Conservation (phyloP, 2,329 filamentous ascomycete genomes). For the Diaporthe eres region DNA sequence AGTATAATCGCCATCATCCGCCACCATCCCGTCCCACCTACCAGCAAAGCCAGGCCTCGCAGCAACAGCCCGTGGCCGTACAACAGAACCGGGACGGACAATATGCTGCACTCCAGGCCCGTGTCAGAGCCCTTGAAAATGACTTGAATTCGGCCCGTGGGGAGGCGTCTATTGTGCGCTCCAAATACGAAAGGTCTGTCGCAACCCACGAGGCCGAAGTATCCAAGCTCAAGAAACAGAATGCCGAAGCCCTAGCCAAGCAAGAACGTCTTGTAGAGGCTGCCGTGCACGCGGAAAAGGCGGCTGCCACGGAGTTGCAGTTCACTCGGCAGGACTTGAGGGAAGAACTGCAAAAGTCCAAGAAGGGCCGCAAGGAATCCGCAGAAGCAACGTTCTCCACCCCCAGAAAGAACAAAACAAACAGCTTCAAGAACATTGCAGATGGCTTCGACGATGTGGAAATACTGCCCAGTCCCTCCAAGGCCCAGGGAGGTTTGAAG, state of each 20-base stretch:
- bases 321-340: slow-evolving; percentile 81
- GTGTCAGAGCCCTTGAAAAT: slow-evolving; percentile 66
- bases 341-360: slow-evolving; percentile 67
- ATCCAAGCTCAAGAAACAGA: slow-evolving; percentile 71
- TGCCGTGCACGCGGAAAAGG: slow-evolving; percentile 75
- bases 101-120: slow-evolving; percentile 64
- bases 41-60: slow-evolving; percentile 49
- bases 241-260: slow-evolving; percentile 74
- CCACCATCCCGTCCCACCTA: slow-evolving; percentile 48
- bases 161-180: slow-evolving; percentile 81
- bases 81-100: slow-evolving; percentile 53
- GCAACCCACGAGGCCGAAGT: slow-evolving; percentile 76
- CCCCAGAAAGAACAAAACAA: slow-evolving; percentile 70
- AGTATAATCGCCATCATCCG: slow-evolving; percentile 46
- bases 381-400: slow-evolving; percentile 62
- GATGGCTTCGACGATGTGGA: slow-evolving; percentile 84
- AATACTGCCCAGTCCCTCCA: slow-evolving; percentile 67
- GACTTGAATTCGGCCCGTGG: slow-evolving; percentile 76
- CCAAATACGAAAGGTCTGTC: slow-evolving; percentile 73
- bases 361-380: slow-evolving; percentile 58
- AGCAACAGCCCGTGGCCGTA: slow-evolving; percentile 37
- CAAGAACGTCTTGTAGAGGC: slow-evolving; percentile 75
- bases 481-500: slow-evolving; percentile 57
- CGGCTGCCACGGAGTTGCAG: slow-evolving; percentile 76
- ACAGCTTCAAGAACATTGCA: slow-evolving; percentile 69